phyloP scores from a whole-genome alignment of 129 eudicot genomes.

The Flaveria ramosissima region DNA sequence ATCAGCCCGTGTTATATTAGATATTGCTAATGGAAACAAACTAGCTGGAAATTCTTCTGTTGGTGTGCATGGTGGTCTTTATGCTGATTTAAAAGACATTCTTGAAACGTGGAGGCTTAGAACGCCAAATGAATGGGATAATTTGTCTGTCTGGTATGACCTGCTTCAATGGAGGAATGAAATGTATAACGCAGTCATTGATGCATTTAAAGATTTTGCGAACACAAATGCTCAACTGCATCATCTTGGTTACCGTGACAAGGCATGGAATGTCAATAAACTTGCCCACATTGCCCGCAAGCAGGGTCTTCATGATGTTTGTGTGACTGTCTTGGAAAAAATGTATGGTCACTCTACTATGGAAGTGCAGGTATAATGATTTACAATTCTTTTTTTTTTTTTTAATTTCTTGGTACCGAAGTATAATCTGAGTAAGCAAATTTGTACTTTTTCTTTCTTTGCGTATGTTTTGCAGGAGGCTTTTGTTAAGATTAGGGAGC shows the following conservation, averaged over 20 bases:
- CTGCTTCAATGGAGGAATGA: constrained; percentile 99
- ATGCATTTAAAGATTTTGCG: constrained; percentile 32
- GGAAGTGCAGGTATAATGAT: constrained; percentile 86
- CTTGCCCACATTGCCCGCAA: constrained; percentile 95
- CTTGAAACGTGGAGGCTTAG: constrained; percentile 99
- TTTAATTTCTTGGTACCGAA: neutral
- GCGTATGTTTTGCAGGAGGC: constrained; percentile 72
- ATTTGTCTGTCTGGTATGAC: constrained; percentile 95
- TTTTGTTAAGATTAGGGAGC: constrained; percentile 92
- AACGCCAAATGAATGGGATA: constrained; percentile 99
- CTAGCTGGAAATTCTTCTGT: constrained; percentile 65
- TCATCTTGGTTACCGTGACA: constrained; percentile 98
- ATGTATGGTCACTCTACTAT: constrained; percentile 98
- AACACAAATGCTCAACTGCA: constrained; percentile 81
- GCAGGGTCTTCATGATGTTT: constrained; percentile 88
- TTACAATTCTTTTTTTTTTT: neutral
- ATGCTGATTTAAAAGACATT: constrained; percentile 96
- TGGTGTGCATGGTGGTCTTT: constrained; percentile 77
- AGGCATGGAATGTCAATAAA: constrained; percentile 99
- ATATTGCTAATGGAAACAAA: constrained; percentile 86
- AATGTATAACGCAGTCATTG: constrained; percentile 52
- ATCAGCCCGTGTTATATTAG: constrained; percentile 80
- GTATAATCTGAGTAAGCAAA: constrained; percentile 7
- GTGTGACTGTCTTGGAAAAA: constrained; percentile 86
- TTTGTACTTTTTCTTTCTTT: neutral